Base-by-base conservation (phyloP, 805 yeast species). In the Candida railenensis region DNA sequence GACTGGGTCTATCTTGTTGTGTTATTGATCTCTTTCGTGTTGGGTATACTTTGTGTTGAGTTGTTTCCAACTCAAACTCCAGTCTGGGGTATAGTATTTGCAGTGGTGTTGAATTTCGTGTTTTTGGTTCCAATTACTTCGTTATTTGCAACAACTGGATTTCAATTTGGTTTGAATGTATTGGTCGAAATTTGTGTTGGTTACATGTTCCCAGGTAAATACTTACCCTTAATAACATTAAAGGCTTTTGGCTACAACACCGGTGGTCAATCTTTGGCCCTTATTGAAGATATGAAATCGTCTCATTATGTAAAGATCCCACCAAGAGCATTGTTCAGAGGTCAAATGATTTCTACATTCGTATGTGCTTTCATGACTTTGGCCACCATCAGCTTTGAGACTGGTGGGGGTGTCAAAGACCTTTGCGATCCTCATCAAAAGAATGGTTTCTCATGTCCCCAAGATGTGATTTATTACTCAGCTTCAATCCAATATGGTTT, bases 401-500 rank as follows among this genome's bases (percentile, higher is more conserved):
- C 59, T 12, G 37, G 42, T 42, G 34, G 40, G 37, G 18, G 36
- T 4, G 53, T 62, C 37, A 25, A 48, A 7, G 60, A 53, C 38
- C 56, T 55, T 47, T 63, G 67, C 49, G 4, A 8, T 1, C 58
- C 59, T 3, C 22, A 37, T 20, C 57, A 62, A 20, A 34, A 25
- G 21, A 62, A 63, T 34, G 58, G 56, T 40, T 63, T 63, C 51
- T 48, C 57, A 11, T 61, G 65, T 47, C 63, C 62, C 12, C 40
- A 49, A 36, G 52, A 55, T 1, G 47, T 38, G 47, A 77, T 80
- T 1, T 73, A 61, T 53, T 78, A 72, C 52, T 70, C 71, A 43
- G 65, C 82, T 16, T 73, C 78, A 28, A 57, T 76, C 19, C 65
- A 73, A 43, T 76, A 76, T 67, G 82, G 81, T 32, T 78, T 69